phyloP scores from a whole-genome alignment of 495 filamentous ascomycete genomes.

The Penicillium cosmopolitanum region DNA sequence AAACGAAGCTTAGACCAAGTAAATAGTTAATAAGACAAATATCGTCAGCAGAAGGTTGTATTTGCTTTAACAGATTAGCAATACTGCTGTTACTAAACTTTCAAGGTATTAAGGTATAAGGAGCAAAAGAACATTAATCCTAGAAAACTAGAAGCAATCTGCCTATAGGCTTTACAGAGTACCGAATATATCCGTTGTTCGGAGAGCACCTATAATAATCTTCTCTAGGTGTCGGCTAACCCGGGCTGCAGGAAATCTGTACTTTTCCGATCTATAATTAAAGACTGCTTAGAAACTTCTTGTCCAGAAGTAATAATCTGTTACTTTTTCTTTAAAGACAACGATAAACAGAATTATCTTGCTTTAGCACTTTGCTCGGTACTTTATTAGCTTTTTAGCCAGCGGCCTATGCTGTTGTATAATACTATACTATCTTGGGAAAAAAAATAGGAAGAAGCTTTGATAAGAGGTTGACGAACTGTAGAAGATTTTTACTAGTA shows the following conservation, averaged over 20 bases:
- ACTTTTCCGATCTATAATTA: slow-evolving; percentile 37
- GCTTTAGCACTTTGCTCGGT: slow-evolving; percentile 39
- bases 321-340: slow-evolving; percentile 54
- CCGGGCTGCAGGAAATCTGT: slow-evolving; percentile 53
- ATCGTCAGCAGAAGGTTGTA: too few species aligned
- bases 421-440: slow-evolving; percentile 31
- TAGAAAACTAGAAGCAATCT: slow-evolving; percentile 26
- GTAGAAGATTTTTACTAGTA: slow-evolving; percentile 36
- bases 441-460: slow-evolving; percentile 30
- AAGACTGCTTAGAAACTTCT: slow-evolving; percentile 22
- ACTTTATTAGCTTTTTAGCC: slow-evolving; percentile 45
- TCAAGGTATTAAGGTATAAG: slow-evolving; percentile 32
- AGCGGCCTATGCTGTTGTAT: slow-evolving; percentile 27
- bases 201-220: slow-evolving; percentile 24
- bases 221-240: slow-evolving; percentile 51
- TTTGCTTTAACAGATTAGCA: slow-evolving; percentile 25
- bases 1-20: too few species aligned
- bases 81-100: slow-evolving; percentile 28
- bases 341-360: slow-evolving; percentile 37
- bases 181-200: slow-evolving; percentile 35
- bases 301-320: slow-evolving; percentile 28
- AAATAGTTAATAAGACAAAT: too few species aligned
- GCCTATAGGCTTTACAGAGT: slow-evolving; percentile 35
- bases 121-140: slow-evolving; percentile 36
- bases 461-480: slow-evolving; percentile 29